A percentile compares a stretch with the other conserved stretches of the same genome.
Conservation (phyloP, 352 stramenopile genomes). For the Phytopythium kandeliae region DNA sequence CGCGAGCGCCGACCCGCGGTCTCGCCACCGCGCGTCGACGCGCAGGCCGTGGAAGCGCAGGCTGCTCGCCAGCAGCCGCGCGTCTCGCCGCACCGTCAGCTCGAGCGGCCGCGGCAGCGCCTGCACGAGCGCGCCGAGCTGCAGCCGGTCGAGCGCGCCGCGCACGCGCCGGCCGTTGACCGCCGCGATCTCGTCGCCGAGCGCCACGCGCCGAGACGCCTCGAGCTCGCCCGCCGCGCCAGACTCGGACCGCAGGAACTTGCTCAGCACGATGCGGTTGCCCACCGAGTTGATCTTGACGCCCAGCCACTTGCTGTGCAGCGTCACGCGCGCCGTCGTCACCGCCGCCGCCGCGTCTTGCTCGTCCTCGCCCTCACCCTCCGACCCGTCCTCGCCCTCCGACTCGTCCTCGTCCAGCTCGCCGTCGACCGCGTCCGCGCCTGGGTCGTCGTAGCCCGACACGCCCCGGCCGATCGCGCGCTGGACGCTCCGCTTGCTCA, state of each 20-base stretch:
- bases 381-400: background rate
- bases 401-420: background rate
- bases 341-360: slow-evolving; percentile 5
- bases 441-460: background rate
- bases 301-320: slow-evolving; percentile 67
- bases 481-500: slow-evolving; percentile 3
- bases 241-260: slow-evolving; percentile 52
- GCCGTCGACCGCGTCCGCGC: background rate
- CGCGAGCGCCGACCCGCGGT: slow-evolving; percentile 40
- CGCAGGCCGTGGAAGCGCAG: slow-evolving; percentile 55
- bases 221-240: slow-evolving; percentile 67
- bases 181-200: slow-evolving; percentile 55
- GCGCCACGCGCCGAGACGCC: slow-evolving; percentile 42
- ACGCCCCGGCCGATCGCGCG: background rate
- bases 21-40: slow-evolving; percentile 48
- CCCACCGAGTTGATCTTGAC: slow-evolving; percentile 78
- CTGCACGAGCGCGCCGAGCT: slow-evolving; percentile 58
- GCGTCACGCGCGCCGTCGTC: slow-evolving; percentile 24
- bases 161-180: slow-evolving; percentile 58
- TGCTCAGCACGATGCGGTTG: slow-evolving; percentile 64
- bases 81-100: slow-evolving; percentile 52
- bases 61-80: slow-evolving; percentile 35
- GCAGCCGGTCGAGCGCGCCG: slow-evolving; percentile 45
- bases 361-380: background rate
- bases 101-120: slow-evolving; percentile 45